A percentile compares a stretch with the other conserved stretches of the same genome.
phyloP scores from a whole-genome alignment of 176 grass and related monocot species.

The Pontederia crassipes region DNA sequence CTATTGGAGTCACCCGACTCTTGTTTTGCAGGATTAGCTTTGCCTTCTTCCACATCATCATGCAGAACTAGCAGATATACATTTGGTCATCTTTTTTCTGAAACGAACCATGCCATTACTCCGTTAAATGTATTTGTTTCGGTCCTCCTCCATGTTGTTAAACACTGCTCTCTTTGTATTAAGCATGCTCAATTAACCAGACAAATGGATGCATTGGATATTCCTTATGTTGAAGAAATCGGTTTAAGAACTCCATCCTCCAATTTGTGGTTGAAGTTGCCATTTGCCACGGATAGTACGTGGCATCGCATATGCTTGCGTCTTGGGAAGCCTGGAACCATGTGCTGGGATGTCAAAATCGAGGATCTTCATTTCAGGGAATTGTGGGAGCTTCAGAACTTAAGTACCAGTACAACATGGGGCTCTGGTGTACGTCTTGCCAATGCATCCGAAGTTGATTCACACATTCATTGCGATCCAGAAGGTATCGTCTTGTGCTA shows the following conservation, averaged over 20 bases:
- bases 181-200: constrained; percentile 95
- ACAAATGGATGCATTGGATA: constrained; percentile 81
- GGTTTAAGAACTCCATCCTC: constrained; percentile 61
- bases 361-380: constrained; percentile 81
- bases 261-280: constrained; percentile 82
- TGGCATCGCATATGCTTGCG: constrained; percentile 95
- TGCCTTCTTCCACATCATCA: constrained; percentile 31
- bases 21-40: constrained; percentile 28
- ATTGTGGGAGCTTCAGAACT: constrained; percentile 76
- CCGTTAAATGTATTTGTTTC: constrained; percentile 56
- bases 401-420: constrained; percentile 58
- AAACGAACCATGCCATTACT: constrained; percentile 49
- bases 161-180: constrained; percentile 74
- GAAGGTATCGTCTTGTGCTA: constrained; percentile 76
- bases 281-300: constrained; percentile 77
- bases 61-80: constrained; percentile 37
- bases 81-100: constrained; percentile 50
- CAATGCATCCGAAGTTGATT: constrained; percentile 94
- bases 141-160: constrained; percentile 75
- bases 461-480: constrained; percentile 74
- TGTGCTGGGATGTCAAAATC: constrained; percentile 98
- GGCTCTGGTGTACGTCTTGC: constrained; percentile 71
- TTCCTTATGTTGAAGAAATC: constrained; percentile 92
- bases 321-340: constrained; percentile 89
- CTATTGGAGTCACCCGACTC: constrained; percentile 30